Base-by-base conservation (phyloP, 2,329 filamentous ascomycete species). In the Cladobotryum mycophilum region DNA sequence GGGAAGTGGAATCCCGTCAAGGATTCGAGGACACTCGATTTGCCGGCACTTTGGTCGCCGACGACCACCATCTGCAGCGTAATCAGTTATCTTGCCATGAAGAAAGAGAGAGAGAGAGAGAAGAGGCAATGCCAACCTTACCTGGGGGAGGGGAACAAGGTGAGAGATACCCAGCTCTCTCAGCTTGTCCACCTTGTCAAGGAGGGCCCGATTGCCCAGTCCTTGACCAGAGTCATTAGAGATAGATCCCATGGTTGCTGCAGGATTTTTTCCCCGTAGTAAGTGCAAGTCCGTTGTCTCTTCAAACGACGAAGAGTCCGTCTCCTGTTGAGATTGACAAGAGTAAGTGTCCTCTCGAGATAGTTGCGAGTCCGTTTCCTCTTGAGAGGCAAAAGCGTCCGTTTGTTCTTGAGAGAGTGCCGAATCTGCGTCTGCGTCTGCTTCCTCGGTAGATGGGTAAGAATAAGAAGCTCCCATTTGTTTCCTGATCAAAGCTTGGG, bases 11-110 rank as follows among this genome's bases (percentile, higher is more conserved):
- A 74, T 0, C 72, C 72, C 0, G 75, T 78, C 33, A 79, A 54
- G 15, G 70, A 90, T 64, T 93, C 88, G 30, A 93, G 72, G 15
- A 93, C 85, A 1, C 88, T 92, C 66, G 85, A 89, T 73, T 95
- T 95, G 61, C 89, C 89, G 41, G 88, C 89, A 0, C 86, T 91
- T 63, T 93, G 89, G 58, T 88, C 89, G 54, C 89, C 89, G 9
- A 92, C 88, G 7, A 91, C 88, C 35, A 86, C 86, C 58, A 93
- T 88, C 52, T 54, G 22, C n/a, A 20, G 4, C 20, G 4, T 14
- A 8, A 22, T 37, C 8, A 37, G 25, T n/a, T 1, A 25, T 5
- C 25, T 25, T 25, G 12, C 1, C 7, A n/a, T 5, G 12, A 44
- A 17, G 34, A 6, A 1, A 20, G 12, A n/a, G n/a, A n/a, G n/a